These are phyloP conservation scores for Blastocystis sp. DNA, from an alignment of 352 stramenopile species.

Conservation along the genomic window DNA sequence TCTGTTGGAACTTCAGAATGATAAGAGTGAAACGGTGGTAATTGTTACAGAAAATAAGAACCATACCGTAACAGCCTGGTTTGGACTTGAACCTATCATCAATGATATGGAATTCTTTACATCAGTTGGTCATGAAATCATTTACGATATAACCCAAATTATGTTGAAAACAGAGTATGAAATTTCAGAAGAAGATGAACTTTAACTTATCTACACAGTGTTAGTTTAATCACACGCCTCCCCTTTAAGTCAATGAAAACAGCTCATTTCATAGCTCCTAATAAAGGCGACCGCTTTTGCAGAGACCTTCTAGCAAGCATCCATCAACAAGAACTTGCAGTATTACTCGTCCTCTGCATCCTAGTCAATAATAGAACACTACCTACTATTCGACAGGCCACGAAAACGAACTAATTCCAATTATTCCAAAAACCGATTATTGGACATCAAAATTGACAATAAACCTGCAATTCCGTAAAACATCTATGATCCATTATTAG, in stretches of 20 bases:
- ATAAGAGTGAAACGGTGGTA: not conserved
- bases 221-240: not conserved
- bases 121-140: not conserved
- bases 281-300: not conserved
- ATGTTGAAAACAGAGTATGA: not conserved
- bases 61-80: not conserved
- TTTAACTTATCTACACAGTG: not conserved
- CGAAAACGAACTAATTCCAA: too few relatives aligned
- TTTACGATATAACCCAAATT: not conserved
- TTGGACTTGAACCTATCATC: not conserved
- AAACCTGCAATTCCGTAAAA: too few relatives aligned
- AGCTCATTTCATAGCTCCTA: not conserved
- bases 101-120: constrained; percentile 3
- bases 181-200: not conserved
- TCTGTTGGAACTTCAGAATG: not conserved
- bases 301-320: not conserved
- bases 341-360: not conserved
- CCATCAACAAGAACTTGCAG: not conserved
- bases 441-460: too few relatives aligned
- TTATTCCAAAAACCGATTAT: too few relatives aligned
- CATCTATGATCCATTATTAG: too few relatives aligned
- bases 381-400: too few relatives aligned
- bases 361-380: too few relatives aligned
- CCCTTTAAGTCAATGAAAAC: constrained; percentile 2
- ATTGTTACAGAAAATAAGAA: not conserved